Percentiles rank a stretch among this genome's conserved stretches.
These are phyloP conservation scores for Linnemannia hyalina DNA, from an alignment of 192 early-diverging fungal genomes.

Conservation along the genomic window DNA sequence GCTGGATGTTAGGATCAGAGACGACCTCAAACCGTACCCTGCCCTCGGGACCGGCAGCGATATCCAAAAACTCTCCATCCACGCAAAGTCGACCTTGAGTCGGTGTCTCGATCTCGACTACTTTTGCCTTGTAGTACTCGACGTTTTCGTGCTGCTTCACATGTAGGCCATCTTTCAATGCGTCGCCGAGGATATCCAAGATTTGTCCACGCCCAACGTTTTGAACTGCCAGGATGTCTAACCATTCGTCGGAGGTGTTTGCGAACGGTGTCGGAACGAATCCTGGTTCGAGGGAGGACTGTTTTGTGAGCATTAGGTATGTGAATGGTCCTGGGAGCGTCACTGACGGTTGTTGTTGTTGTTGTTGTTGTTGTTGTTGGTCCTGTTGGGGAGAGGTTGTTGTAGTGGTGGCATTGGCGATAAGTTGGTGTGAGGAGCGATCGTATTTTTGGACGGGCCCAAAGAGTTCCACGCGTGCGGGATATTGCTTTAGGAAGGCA, in stretches of 20 bases:
- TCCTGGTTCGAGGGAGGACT: constrained; percentile 59
- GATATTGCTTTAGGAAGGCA: constrained; percentile 52
- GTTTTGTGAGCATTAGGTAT: constrained; percentile 62
- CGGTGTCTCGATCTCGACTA: constrained; percentile 48
- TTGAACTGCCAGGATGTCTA: constrained; percentile 59
- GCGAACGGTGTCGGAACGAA: constrained; percentile 62
- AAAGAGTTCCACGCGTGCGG: constrained; percentile 45
- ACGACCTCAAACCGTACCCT: constrained; percentile 22
- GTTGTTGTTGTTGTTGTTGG: not conserved
- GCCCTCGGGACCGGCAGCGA: constrained; percentile 17
- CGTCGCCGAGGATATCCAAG: constrained; percentile 24
- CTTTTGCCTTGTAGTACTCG: constrained; percentile 61
- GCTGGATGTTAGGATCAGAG: constrained; percentile 2
- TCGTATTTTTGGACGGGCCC: constrained; percentile 46
- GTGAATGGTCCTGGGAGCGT: constrained; percentile 52
- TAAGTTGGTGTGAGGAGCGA: constrained; percentile 7
- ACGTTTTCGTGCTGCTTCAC: constrained; percentile 39
- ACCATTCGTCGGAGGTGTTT: constrained; percentile 48
- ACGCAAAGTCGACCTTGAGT: constrained; percentile 54
- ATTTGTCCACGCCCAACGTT: constrained; percentile 44
- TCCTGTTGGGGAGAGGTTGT: not conserved
- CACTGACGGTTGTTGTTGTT: not conserved
- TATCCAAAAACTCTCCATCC: constrained; percentile 60
- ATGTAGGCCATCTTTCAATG: constrained; percentile 53
- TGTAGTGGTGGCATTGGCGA: not conserved